Percentiles rank a stretch among this genome's conserved stretches.
These are phyloP conservation scores for Baorangia bicolor DNA, from an alignment of 768 basidiomycete genomes.

Conservation along the genomic window DNA sequence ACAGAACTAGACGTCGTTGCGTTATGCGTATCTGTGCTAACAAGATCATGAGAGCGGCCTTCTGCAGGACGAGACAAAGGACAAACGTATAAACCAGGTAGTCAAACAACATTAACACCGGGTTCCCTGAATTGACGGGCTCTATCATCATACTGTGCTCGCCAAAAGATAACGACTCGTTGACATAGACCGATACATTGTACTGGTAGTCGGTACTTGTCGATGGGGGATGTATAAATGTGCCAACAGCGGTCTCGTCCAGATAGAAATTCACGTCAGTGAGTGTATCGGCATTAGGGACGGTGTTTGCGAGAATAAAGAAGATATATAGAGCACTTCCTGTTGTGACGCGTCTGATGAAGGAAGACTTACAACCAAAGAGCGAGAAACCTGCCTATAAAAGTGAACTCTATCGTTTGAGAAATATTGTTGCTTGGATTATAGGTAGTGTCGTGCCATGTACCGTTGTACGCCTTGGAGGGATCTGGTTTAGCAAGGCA, in stretches of 20 bases:
- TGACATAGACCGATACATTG: slow-evolving; percentile 10
- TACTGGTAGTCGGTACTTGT: slow-evolving; percentile 7
- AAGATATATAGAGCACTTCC: slow-evolving; percentile 16
- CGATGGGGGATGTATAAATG: slow-evolving; percentile 1
- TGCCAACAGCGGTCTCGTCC: neutral
- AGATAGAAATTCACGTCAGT: slow-evolving; percentile 5
- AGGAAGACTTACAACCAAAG: neutral
- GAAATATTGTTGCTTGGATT: too few relatives aligned
- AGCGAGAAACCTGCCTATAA: neutral
- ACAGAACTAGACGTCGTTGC: neutral
- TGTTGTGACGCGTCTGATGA: too few relatives aligned
- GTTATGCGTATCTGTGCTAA: slow-evolving; percentile 9
- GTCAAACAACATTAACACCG: too few relatives aligned
- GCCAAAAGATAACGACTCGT: too few relatives aligned
- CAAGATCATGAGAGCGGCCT: neutral
- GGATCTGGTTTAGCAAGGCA: too few relatives aligned
- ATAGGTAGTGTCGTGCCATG: too few relatives aligned
- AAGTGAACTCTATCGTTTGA: slow-evolving; percentile 5
- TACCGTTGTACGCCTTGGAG: too few relatives aligned
- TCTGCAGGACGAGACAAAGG: neutral
- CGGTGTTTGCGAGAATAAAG: slow-evolving; percentile 13
- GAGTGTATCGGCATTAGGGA: neutral
- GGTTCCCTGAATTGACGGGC: neutral
- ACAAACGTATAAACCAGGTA: slow-evolving; percentile 19
- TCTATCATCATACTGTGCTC: slow-evolving; percentile 8